Evolutionary conservation across 164 flowering plant genomes (phyloP), one percentile per base, ranked within the genome.

Genomic region (Berberis vulgaris): DNA sequence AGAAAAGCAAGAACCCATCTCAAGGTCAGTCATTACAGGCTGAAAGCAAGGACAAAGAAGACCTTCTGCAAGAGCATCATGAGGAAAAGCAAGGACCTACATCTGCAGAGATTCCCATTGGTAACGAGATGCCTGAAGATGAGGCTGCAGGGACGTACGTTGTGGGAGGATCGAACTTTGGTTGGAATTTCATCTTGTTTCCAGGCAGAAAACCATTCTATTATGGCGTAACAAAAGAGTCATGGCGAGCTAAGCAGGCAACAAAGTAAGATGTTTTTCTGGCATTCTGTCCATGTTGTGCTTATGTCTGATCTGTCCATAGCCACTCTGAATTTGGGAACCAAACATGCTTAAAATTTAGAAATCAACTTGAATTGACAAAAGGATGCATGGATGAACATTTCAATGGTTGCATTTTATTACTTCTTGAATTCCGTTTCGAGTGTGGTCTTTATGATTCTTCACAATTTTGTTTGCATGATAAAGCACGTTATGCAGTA

Each of bases 101-200:
- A 69, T 46, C 72, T 61, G 50, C 57, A 4, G 85, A 71, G 38
- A 54, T 55, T 57, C 26, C 41, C 6, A 60, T 68, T 13, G 52
- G 59, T 2, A 78, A 74, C 52, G 71, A 50, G 61, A 8, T 61
- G 58, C 75, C 69, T 54, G 82, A 62, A 49, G 57, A 26, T 26
- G 26, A 39, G 44, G 13, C 43, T 43, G 70, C 55, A 1, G 83
- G 85, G 11, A 45, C 83, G 0, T 77, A 74, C 52, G 63, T 85
- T 52, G 79, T 91, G 66, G 98, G 98, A 56, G 92, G 92, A 12
- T 91, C 98, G 1, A 86, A 91, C 43, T 79, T 84, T 64, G 96
- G 96, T 38, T 86, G 94, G 98, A 91, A 91, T 69, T 91, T 88
- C 64, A 67, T 80, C 52, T 79, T 82, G 59, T 86, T 49, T 59